A percentile compares a stretch with the other conserved stretches of the same genome.
Evolutionary conservation across 2,329 filamentous ascomycete genomes (phyloP).

Genomic region (Magnaporthiopsis poae): DNA sequence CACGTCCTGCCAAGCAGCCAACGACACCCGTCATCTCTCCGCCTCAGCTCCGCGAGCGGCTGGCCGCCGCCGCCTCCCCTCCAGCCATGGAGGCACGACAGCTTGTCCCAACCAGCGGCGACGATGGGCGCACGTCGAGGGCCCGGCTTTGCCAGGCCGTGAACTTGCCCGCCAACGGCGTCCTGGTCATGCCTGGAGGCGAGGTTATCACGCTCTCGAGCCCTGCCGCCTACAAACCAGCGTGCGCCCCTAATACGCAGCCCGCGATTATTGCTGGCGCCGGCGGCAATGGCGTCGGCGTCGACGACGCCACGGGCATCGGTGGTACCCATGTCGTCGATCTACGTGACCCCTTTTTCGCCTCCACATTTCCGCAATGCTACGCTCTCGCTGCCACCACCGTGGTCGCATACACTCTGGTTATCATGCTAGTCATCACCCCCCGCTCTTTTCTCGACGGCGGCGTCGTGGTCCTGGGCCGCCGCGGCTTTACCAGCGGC

Average conservation of each 20-base stretch:
- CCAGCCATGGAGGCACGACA: constrained; percentile 11
- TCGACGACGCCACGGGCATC: constrained; percentile 18
- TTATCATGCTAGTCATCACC: constrained; percentile 88
- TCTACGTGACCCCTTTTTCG: constrained; percentile 79
- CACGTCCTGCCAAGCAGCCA: not conserved
- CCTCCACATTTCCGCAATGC: constrained; percentile 82
- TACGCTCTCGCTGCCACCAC: constrained; percentile 89
- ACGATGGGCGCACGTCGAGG: constrained; percentile 15
- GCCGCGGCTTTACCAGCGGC: constrained; percentile 75
- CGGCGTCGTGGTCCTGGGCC: constrained; percentile 69
- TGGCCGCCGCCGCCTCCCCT: constrained; percentile 9
- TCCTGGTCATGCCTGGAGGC: constrained; percentile 40
- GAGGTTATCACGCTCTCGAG: constrained; percentile 49
- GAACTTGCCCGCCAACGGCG: constrained; percentile 33
- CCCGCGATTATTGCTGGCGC: constrained; percentile 29
- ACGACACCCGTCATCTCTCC: not conserved
- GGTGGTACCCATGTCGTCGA: constrained; percentile 44
- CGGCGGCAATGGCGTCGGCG: constrained; percentile 23
- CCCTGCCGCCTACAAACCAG: constrained; percentile 49
- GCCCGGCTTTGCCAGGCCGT: constrained; percentile 31
- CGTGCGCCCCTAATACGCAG: constrained; percentile 36
- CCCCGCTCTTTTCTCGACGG: constrained; percentile 88
- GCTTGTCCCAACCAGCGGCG: constrained; percentile 11
- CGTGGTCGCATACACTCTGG: constrained; percentile 80
- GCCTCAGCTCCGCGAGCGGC: not conserved